These are phyloP conservation scores for Pseudocercospora pini-densiflorae DNA, from an alignment of 2,329 filamentous ascomycete species.

Conservation along the genomic window DNA sequence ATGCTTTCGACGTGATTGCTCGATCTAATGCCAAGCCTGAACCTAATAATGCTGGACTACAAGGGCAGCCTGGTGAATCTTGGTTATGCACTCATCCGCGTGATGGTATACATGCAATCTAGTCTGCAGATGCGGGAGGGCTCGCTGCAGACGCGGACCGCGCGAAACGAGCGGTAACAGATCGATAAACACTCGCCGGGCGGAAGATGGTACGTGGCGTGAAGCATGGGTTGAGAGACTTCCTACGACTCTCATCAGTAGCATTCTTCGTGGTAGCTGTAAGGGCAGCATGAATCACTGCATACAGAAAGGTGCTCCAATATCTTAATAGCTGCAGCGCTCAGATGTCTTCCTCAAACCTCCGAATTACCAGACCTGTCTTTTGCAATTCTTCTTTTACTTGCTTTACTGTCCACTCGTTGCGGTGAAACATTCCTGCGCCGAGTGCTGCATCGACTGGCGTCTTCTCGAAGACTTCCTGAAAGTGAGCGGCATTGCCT, in stretches of 20 bases:
- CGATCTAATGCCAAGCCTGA: not conserved
- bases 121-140: not conserved
- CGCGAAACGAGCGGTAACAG: not conserved
- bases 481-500: slow-evolving; percentile 84
- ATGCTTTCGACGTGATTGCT: not conserved
- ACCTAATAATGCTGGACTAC: not conserved
- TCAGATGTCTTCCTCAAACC: slow-evolving; percentile 66
- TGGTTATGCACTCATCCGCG: not conserved
- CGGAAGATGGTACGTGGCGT: not conserved
- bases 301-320: not conserved
- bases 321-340: not conserved
- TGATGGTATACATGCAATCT: not conserved
- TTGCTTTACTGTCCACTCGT: slow-evolving; percentile 91
- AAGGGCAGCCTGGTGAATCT: not conserved
- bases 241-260: not conserved
- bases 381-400: slow-evolving; percentile 82
- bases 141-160: not conserved
- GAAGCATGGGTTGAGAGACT: not conserved
- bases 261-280: not conserved
- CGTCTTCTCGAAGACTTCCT: slow-evolving; percentile 86
- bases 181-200: not conserved
- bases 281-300: not conserved
- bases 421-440: slow-evolving; percentile 96
- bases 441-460: slow-evolving; percentile 89
- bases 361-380: slow-evolving; percentile 76